Evolutionary conservation across 2,329 filamentous ascomycete genomes (phyloP), one percentile per base, ranked within the genome.

Genomic region (Xylariales sp.): DNA sequence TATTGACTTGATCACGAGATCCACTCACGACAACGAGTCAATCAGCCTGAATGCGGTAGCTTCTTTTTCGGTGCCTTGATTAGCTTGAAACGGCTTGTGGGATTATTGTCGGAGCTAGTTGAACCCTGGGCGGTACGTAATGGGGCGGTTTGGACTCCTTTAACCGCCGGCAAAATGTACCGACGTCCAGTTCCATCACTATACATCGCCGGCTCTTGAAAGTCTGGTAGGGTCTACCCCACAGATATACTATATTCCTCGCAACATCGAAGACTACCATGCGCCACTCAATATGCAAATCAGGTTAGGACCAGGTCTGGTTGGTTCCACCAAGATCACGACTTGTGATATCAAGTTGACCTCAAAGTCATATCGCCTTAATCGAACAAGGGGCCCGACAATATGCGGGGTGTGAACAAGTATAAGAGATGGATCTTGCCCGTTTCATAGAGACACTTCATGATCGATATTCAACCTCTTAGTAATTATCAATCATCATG

Each of bases 101-200:
- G 14, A 29, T 19, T 11, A 12, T 11, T 18, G n/a, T 31, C 36
- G 36, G 36, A 39, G 27, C 14, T 28, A 19, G 25, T n/a, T 10
- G 14, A 12, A 5, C 12, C 10, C 25, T 27, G 25, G 25, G 12
- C 27, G 5, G 15, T 31, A 28, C 24, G 12, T 11, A 5, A 31
- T 21, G 21, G 12, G 24, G 14, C 19, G n/a, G 16, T 11, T 27
- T 15, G 31, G 36, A 14, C 27, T 12, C 16, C 10, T 39, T 53
- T 53, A 53, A 38, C 51, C 51, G 51, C 41, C 51, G 51, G 51
- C 40, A 48, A 48, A 53, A 51, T 49, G 10, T 33, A 31, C 20
- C 28, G 42, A 29, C 29, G n/a, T 38, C 44, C 36, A 21, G 15
- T 39, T 8, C 36, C 36, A 27, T 39, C 16, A 51, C 48, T 48